These are phyloP conservation scores for Raddia guianensis DNA, from an alignment of 176 grass and related monocot genomes.

Conservation along the genomic window DNA sequence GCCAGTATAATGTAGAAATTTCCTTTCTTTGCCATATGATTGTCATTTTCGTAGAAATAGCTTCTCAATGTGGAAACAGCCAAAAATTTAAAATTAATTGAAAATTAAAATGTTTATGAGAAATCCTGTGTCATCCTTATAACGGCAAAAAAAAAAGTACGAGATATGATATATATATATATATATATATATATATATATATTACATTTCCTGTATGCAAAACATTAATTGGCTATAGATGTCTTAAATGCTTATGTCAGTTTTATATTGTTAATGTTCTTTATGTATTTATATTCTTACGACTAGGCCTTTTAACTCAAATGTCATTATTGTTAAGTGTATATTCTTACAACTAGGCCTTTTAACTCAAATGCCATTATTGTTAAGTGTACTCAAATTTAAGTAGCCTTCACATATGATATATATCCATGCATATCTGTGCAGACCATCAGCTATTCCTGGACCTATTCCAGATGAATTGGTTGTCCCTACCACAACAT, in stretches of 20 bases:
- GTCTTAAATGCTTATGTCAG: neutral
- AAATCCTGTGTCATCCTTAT: neutral
- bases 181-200: neutral
- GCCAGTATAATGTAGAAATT: neutral
- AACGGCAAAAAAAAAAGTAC: neutral
- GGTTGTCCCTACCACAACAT: slow-evolving; percentile 69
- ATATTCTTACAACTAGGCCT: neutral
- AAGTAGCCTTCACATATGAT: neutral
- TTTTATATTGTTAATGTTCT: slow-evolving; percentile 28
- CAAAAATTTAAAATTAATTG: neutral
- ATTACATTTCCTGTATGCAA: neutral
- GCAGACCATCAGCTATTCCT: slow-evolving; percentile 86
- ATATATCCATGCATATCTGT: slow-evolving; percentile 10
- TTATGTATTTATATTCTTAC: slow-evolving; percentile 28
- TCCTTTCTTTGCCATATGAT: neutral
- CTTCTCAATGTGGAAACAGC: neutral
- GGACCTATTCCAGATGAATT: slow-evolving; percentile 94
- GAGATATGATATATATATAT: neutral
- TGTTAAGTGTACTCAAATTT: neutral
- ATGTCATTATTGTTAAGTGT: neutral
- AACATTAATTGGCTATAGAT: neutral
- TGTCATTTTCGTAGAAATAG: neutral
- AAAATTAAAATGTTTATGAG: neutral
- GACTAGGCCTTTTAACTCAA: neutral
- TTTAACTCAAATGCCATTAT: neutral